Base-by-base conservation (phyloP, 2,329 filamentous ascomycete species). In the Ramularia collo-cygni region DNA sequence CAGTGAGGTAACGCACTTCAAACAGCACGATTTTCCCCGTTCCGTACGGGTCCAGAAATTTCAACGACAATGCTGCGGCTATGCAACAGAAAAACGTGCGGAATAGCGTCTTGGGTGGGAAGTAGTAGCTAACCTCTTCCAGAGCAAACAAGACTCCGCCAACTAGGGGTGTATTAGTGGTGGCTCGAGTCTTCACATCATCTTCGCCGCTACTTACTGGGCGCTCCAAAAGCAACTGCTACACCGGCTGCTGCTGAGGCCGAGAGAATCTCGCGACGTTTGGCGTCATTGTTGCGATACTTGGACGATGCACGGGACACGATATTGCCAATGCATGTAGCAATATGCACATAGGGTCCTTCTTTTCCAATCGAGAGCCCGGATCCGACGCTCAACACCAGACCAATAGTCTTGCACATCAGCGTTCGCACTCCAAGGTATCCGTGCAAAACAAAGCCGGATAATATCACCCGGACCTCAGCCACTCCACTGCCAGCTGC, bases 1-100 rank as follows among this genome's bases (percentile, higher is more conserved):
- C 90, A 1, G 81, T 76, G 8, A 85, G 63, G 59, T 96, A 98
- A 8, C 89, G 80, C 36, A 98, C 88, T 61, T 96, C n/a, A 51
- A 78, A 80, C 4, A 79, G 65, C 1, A 77, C 74, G 3, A 79
- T 61, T 50, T 77, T 78, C 2, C 76, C 76, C 0, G 75, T 79
- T 1, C 74, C 73, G 21, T 10, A 24, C 0, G 75, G 76, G 51
- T 79, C 77, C n/a, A 79, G 63, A 2, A 68, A 67, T 51, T 72
- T 75, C 15, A 79, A 61, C 3, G 73, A 65, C 33, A 77, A 68
- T 0, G 75, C 75, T 1, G 75, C 75, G 28, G 66, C 64, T 4
- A 78, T 58, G 1, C 72, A 76, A 57, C 75, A 79, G 15, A 79
- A 62, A 46, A 79, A 79, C 0, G 75, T 71, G 33, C 70, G 62